Evolutionary conservation across 495 filamentous ascomycete species (phyloP).

Genomic region (Darksidea phi): DNA sequence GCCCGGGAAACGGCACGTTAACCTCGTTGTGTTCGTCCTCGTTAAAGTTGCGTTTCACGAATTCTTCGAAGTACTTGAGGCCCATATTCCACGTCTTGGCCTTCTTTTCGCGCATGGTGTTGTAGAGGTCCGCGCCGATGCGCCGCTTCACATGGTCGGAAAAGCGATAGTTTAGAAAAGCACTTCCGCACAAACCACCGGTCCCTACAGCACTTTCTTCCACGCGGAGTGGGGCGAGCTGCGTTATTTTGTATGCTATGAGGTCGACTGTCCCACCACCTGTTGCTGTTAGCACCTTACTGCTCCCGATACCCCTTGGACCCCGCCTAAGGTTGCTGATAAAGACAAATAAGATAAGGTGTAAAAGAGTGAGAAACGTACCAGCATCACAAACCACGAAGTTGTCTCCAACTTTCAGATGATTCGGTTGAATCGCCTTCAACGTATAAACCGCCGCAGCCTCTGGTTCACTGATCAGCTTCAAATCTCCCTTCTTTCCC

Average conservation of each 20-base stretch:
- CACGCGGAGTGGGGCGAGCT: conserved; percentile 28
- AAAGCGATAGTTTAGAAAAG: conserved; percentile 49
- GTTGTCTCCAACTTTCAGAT: conserved; percentile 43
- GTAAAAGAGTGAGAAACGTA: conserved; percentile 1
- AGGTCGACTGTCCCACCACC: conserved; percentile 48
- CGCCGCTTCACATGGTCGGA: conserved; percentile 47
- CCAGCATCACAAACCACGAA: conserved; percentile 47
- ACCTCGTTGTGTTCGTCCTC: conserved; percentile 68
- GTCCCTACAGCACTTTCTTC: conserved; percentile 48
- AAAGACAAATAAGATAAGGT: too few species aligned
- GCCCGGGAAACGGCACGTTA: conserved; percentile 70
- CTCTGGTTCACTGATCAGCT: conserved; percentile 62
- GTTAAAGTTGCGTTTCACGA: conserved; percentile 62
- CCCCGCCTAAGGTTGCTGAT: too few species aligned
- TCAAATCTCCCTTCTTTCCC: conserved; percentile 46
- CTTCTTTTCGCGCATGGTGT: conserved; percentile 47
- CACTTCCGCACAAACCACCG: conserved; percentile 52
- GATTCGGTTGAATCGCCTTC: conserved; percentile 44
- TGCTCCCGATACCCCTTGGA: too few species aligned
- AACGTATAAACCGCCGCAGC: conserved; percentile 58
- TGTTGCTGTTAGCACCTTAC: conserved; percentile 3
- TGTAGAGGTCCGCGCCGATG: conserved; percentile 45
- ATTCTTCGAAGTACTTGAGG: conserved; percentile 72
- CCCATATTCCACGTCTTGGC: conserved; percentile 68
- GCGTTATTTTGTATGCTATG: conserved; percentile 49